Evolutionary conservation across 2,329 filamentous ascomycete species (phyloP), one percentile per base, ranked within the genome.

Genomic region (Knufia fluminis): DNA sequence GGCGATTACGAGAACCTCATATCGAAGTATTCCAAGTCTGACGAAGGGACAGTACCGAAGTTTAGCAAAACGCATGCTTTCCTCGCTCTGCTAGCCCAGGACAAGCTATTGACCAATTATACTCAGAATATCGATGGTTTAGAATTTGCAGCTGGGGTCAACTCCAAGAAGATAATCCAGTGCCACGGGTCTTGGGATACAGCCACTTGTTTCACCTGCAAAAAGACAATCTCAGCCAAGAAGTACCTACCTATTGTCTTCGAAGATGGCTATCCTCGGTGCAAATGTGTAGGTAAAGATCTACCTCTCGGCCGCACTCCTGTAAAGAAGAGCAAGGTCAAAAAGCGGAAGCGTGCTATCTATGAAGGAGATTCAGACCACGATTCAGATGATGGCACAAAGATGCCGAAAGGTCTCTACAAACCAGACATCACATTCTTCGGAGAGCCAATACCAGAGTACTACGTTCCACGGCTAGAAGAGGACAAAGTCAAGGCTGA

Each of bases 51-150:
- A 3, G 51, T 56, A 12, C 82, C 86, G 57, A 82, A 82, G 60
- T 94, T 82, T 71, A 89, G 91, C 1, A 90, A 91, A 0, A 97
- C 92, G 0, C 92, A 98, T 72, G 83, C 85, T 47, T 98, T 98
- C 70, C 94, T 98, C 62, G 80, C 82, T 28, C 76, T 96, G 59
- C 77, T 98, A 66, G 78, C 91, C 58, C 85, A 89, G 66, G 82
- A 79, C 57, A 95, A 95, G 66, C 78, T 98, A 4, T 78, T 96
- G 52, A 97, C 90, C 36, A 96, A 97, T 69, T 98, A 96, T 71
- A 94, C 92, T 0, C 92, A 98, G 65, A 98, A 98, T 66, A 97
- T 98, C 62, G 92, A 98, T 72, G 96, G 96, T 60, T 81, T 96
- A 46, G 91, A 98, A 66, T 78, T 82, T 53, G 82, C 86, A 61